Evolutionary conservation across 306 rosid species (phyloP), one percentile per base, ranked within the genome.

Genomic region (Acmispon strigosus): DNA sequence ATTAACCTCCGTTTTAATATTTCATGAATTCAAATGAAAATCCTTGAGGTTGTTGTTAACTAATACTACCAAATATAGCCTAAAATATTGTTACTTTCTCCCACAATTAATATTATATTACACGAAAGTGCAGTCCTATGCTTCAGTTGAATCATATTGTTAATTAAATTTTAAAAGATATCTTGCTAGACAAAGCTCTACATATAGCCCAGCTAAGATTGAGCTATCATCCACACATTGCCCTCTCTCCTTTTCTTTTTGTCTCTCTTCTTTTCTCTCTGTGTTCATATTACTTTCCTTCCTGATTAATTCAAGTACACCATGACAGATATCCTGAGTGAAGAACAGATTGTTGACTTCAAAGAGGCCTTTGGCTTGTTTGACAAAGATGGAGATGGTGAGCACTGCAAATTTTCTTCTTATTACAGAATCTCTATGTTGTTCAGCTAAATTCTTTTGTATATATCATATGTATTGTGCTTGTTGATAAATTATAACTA

Each of bases 351-450:
- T 76, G 84, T 84, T 65, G 99, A 89, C 84, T 95, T 95, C 72
- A 87, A 83, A 79, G 97, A 95, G 69, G 97, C 99, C 12, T 95
- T 95, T 76, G 60, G 99, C 70, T 77, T 91, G 57, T 89, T 95
- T 79, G 99, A 95, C 84, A 91, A 91, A 80, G 96, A 95, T 80
- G 97, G 96, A 74, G 99, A 95, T 75, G 99, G 99, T 95, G 73
- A 77, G 96, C 12, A 52, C 16, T 16, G 18, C 11, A 32, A 32
- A 32, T 6, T 65, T 56, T 63, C 36, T 47, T 32, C 45, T 13
- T 51, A 15, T 39, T 62, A 14, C 3, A 15, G 3, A 52, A 12
- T 50, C 22, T 15, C n/a, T n/a, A n/a, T n/a, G n/a, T n/a, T n/a
- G n/a, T n/a, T n/a, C n/a, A n/a, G n/a, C n/a, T n/a, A n/a, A n/a